A percentile compares a stretch with the other conserved stretches of the same genome.
Evolutionary conservation across 371 early-diverging fungal species (phyloP).

Genomic region (Mortierella sp.): DNA sequence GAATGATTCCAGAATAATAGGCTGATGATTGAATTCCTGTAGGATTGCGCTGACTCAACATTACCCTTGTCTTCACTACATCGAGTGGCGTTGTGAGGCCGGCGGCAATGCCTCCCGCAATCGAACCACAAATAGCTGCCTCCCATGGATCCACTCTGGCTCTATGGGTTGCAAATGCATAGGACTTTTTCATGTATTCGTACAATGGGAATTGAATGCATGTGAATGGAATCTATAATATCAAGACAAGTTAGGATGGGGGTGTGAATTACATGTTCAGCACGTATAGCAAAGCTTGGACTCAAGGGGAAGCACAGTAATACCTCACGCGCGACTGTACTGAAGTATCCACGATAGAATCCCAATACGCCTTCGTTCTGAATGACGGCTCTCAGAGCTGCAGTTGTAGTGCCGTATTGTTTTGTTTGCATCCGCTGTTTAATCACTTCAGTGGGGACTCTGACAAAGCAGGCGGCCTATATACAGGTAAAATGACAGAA

Average conservation of each 20-base stretch:
- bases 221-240: conserved; percentile 88
- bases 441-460: conserved; percentile 96
- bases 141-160: conserved; percentile 78
- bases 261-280: background rate
- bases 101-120: conserved; percentile 94
- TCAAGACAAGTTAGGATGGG: background rate
- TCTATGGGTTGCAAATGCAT: conserved; percentile 56
- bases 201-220: conserved; percentile 97
- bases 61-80: conserved; percentile 92
- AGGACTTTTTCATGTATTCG: conserved; percentile 85
- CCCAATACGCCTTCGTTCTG: conserved; percentile 84
- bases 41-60: conserved; percentile 79
- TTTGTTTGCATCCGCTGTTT: conserved; percentile 96
- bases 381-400: conserved; percentile 73
- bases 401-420: conserved; percentile 74
- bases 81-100: conserved; percentile 94
- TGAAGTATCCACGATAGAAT: conserved; percentile 92
- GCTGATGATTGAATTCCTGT: conserved; percentile 29
- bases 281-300: background rate
- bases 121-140: conserved; percentile 89
- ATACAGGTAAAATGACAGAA: background rate
- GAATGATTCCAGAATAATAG: conserved; percentile 77
- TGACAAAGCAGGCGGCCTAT: conserved; percentile 90
- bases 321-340: conserved; percentile 89
- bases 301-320: background rate